Base-by-base conservation (phyloP, 2,329 filamentous ascomycete species). In the Clonostachys sp. region DNA sequence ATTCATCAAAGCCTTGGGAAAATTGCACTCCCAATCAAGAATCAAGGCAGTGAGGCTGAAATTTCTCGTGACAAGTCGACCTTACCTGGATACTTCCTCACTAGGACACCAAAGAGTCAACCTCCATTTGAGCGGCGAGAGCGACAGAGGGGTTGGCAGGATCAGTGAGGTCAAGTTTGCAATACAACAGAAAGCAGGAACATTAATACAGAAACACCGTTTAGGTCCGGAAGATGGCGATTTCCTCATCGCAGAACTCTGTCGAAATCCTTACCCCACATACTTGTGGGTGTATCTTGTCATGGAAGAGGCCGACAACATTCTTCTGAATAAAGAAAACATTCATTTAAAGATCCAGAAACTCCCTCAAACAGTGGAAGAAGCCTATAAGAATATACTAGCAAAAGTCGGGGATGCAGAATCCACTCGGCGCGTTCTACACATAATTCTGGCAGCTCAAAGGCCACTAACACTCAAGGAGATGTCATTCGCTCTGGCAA, bases 281-380 rank as follows among this genome's bases (percentile, higher is more conserved):
- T 53, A 53, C 24, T 46, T 53, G 12, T 53, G 47, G 51, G 40
- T 53, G 5, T 16, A 53, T 33, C 49, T 53, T 16, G 43, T 46
- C 18, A 39, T 40, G 30, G 33, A 48, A 6, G 43, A 48, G 35
- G 14, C 50, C 6, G 6, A 44, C 12, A 49, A 41, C 44, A 43
- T 5, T 33, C 46, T 34, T 36, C 44, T 44, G 17, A 47, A 34
- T 13, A 30, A 45, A 30, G 42, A 35, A 10, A 33, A 36, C 4
- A 24, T 53, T 14, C n/a, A 44, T 12, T 44, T 44, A n/a, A 49
- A 40, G 45, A 46, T 51, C 14, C 39, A 44, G n/a, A 30, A 33
- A 30, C 42, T 53, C 9, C 51, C 49, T 14, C 40, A 17, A 14
- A 49, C 44, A 16, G 45, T 53, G 2, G 47, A 53, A 12, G 42